Evolutionary conservation across 2,329 filamentous ascomycete species (phyloP).

Genomic region (Corinectria fuckeliana): DNA sequence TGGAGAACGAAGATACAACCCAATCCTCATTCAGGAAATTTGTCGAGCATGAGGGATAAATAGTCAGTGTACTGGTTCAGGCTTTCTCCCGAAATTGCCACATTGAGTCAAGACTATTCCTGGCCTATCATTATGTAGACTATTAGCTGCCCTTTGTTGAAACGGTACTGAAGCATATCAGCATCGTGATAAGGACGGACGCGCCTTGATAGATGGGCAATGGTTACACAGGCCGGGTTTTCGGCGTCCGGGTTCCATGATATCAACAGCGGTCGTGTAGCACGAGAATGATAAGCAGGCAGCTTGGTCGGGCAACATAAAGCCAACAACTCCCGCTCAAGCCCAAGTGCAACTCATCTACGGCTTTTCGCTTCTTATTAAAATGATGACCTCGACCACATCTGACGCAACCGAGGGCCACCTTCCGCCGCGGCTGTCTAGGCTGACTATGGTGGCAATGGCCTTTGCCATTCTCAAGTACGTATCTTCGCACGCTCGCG

Average conservation of each 20-base stretch:
- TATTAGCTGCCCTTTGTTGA: not conserved
- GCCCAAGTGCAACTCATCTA: no score
- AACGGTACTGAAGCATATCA: not conserved
- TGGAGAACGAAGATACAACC: not conserved
- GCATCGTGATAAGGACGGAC: not conserved
- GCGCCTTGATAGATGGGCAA: no score
- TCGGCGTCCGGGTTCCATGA: no score
- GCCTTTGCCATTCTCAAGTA: constrained; percentile 52
- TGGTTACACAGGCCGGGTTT: no score
- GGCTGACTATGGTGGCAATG: constrained; percentile 51
- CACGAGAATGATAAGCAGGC: no score
- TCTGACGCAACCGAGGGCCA: constrained; percentile 43
- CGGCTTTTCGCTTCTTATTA: no score
- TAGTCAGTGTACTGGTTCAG: not conserved
- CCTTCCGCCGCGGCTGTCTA: constrained; percentile 46
- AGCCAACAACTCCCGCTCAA: no score
- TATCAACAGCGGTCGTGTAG: no score
- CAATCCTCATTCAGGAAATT: constrained; percentile 6
- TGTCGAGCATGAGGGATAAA: constrained; percentile 8
- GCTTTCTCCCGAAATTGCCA: constrained; percentile 12
- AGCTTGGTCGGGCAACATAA: no score
- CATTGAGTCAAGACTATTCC: not conserved
- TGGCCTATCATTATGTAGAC: no score
- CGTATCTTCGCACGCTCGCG: not conserved
- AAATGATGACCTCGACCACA: no score